Percentiles rank a stretch among this genome's conserved stretches.
phyloP scores from a whole-genome alignment of 352 stramenopile genomes.

The Nothophytophthora sp. region DNA sequence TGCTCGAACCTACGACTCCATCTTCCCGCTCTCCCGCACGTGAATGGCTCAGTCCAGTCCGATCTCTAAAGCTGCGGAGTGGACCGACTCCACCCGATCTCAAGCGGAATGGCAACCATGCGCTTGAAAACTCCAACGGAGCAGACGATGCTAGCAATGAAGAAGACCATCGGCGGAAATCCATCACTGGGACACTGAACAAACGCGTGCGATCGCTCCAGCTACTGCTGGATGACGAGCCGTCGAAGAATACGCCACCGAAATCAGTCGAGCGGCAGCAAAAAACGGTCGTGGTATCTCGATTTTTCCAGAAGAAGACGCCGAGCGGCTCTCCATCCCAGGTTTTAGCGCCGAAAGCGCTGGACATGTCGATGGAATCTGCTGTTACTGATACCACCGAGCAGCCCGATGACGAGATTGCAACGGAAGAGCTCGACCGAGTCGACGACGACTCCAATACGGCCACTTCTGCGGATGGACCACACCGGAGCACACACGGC shows the following conservation, averaged over 20 bases:
- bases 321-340: constrained; percentile 2
- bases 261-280: constrained; percentile 11
- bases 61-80: constrained; percentile 36
- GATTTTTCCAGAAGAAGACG: constrained; percentile 44
- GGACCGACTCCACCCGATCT: constrained; percentile 37
- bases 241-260: too few species aligned
- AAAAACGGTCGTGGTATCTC: constrained; percentile 37
- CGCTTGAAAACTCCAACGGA: constrained; percentile 10
- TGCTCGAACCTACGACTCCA: constrained; percentile 9
- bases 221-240: constrained; percentile 70
- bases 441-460: constrained; percentile 2
- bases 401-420: constrained; percentile 9
- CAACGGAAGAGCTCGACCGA: too few species aligned
- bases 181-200: constrained; percentile 40
- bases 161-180: constrained; percentile 27
- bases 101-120: constrained; percentile 22
- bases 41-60: constrained; percentile 70
- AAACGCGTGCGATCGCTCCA: constrained; percentile 83
- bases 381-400: constrained; percentile 12
- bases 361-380: constrained; percentile 32
- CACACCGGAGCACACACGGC: constrained; percentile 71
- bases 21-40: constrained; percentile 34
- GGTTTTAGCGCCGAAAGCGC: constrained; percentile 7
- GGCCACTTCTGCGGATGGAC: constrained; percentile 12
- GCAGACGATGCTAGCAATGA: constrained; percentile 9